These are phyloP conservation scores for Aspergillus versicolor DNA, from an alignment of 2,329 filamentous ascomycete genomes.

Conservation along the genomic window DNA sequence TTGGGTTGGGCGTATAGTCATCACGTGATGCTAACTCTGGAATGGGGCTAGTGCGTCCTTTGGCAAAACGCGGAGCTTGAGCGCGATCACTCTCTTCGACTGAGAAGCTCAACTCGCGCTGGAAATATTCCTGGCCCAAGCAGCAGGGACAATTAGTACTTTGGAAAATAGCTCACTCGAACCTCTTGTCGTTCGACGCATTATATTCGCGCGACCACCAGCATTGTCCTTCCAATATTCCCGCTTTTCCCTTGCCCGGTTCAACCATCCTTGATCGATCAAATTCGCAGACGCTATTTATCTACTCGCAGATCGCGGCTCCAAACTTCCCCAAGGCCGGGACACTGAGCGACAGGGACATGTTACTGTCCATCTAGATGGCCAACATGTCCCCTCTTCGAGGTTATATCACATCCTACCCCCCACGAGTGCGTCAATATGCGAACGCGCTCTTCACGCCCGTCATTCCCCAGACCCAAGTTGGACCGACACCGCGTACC, in stretches of 20 bases:
- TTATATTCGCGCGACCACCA: background rate
- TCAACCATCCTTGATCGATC: conserved; percentile 11
- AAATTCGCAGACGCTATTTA: conserved; percentile 15
- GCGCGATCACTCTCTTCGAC: conserved; percentile 21
- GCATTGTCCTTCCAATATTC: background rate
- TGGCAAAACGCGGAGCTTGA: conserved; percentile 33
- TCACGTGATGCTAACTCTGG: conserved; percentile 26
- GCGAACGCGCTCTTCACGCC: conserved; percentile 89
- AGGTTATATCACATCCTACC: conserved; percentile 87
- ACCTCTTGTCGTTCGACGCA: background rate
- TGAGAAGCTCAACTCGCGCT: conserved; percentile 16
- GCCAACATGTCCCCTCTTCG: conserved; percentile 64
- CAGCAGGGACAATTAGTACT: background rate
- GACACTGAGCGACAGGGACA: conserved; percentile 31
- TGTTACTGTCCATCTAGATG: conserved; percentile 33
- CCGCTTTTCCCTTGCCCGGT: conserved; percentile 6
- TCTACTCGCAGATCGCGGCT: conserved; percentile 22
- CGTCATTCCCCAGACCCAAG: conserved; percentile 69
- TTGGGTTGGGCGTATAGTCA: background rate
- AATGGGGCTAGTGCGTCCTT: conserved; percentile 27
- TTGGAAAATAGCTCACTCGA: background rate
- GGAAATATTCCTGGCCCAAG: conserved; percentile 2
- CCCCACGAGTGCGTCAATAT: conserved; percentile 84
- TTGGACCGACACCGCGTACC: conserved; percentile 71
- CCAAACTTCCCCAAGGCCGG: conserved; percentile 17